Base-by-base conservation (phyloP, 176 grass and related monocot species). In the Ananas comosus region DNA sequence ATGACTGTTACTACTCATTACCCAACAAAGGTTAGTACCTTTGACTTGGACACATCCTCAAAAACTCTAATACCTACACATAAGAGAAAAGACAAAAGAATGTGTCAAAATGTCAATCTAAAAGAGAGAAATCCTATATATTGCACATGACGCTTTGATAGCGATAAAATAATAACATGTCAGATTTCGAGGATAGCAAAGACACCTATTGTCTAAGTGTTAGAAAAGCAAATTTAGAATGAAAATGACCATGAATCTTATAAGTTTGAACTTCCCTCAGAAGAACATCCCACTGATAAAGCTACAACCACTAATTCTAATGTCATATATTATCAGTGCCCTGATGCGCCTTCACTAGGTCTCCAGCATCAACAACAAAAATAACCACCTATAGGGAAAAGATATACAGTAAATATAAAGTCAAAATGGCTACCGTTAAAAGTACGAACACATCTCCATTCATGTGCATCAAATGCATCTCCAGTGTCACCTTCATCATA, bases 61-160 rank as follows among this genome's bases (percentile, higher is more conserved):
- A 96, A 87, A 72, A 96, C 85, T 81, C 93, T 96, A 80, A 90
- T 81, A 63, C 93, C 93, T 96, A 74, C 63, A 89, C 58, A 76
- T 64, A 49, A 74, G 75, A 66, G 19, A 65, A 66, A 51, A 77
- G 77, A 22, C 76, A 63, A 69, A 70, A 47, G 33, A 42, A 7
- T 0, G 4, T 42, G 33, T 42, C 6, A 16, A 16, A 18, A 16
- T 63, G 8, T 9, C 13, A 8, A 13, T 61, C 0, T 25, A 73
- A 71, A 54, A 18, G n/a, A 18, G 42, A 61, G 53, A 59, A 72
- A 6, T 4, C 13, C 11, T 61, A 13, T 14, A 24, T 10, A 14
- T 49, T 51, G 48, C 19, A 70, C 23, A 2, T 51, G 52, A 5
- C 27, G 2, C 17, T 53, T 61, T 18, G 9, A 12, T 58, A 48